Evolutionary conservation across 2,329 filamentous ascomycete genomes (phyloP).

Genomic region (Hypocreales sp.): DNA sequence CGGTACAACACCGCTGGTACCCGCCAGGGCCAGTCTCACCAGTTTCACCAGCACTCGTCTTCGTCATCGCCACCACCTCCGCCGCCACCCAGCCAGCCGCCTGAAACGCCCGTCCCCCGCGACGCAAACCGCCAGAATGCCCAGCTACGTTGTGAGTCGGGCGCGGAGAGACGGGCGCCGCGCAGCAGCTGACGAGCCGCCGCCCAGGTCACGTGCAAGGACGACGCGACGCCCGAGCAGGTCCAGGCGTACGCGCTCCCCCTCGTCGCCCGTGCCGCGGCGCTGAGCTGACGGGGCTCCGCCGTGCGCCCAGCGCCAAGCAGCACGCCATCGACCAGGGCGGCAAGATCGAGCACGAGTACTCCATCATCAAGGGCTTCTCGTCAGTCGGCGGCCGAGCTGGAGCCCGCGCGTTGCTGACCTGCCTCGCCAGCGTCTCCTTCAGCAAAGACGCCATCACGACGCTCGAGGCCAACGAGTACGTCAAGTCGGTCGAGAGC

Average conservation of each 20-base stretch:
- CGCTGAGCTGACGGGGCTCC: too few relatives aligned
- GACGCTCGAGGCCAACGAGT: slow-evolving; percentile 51
- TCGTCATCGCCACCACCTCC: too few relatives aligned
- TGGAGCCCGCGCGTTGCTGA: background rate
- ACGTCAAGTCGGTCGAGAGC: slow-evolving; percentile 60
- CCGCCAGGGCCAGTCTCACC: too few relatives aligned
- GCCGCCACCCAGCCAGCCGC: background rate
- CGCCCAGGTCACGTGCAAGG: slow-evolving; percentile 65
- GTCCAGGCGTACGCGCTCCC: slow-evolving; percentile 43
- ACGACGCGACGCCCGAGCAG: slow-evolving; percentile 48
- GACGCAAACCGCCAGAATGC: slow-evolving; percentile 24
- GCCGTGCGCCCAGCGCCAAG: slow-evolving; percentile 76
- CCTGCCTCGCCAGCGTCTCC: slow-evolving; percentile 43
- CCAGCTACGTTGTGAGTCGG: slow-evolving; percentile 34
- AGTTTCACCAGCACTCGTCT: too few relatives aligned
- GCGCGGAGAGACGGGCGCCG: too few relatives aligned
- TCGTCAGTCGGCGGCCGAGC: slow-evolving; percentile 46
- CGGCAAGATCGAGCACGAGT: slow-evolving; percentile 73
- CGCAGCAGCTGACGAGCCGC: too few relatives aligned
- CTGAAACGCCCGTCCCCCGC: slow-evolving; percentile 1
- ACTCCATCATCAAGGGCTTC: slow-evolving; percentile 81
- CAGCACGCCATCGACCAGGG: slow-evolving; percentile 58
- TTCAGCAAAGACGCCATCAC: slow-evolving; percentile 52
- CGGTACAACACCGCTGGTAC: too few relatives aligned
- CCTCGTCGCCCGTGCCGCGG: too few relatives aligned